A percentile compares a stretch with the other conserved stretches of the same genome.
phyloP scores from a whole-genome alignment of 495 filamentous ascomycete species.

The Penicillium longicatenatum region DNA sequence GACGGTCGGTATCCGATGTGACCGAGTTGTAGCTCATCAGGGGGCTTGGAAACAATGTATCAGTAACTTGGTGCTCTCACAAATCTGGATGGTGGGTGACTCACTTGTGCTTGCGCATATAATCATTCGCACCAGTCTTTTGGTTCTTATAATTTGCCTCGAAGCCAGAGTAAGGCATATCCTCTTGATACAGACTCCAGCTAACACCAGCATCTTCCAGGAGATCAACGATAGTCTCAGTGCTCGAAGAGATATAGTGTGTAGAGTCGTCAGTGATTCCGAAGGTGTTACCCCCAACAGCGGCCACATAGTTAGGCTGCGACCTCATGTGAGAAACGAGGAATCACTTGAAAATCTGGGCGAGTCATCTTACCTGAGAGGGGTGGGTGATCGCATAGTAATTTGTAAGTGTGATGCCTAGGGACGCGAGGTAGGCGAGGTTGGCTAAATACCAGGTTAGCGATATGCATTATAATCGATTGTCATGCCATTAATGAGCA shows the following conservation, averaged over 20 bases:
- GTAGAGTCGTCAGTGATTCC: constrained; percentile 4
- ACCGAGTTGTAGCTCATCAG: constrained; percentile 16
- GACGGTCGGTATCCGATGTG: constrained; percentile 7
- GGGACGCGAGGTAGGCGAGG: constrained; percentile 15
- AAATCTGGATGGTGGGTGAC: not conserved
- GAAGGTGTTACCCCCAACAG: constrained; percentile 13
- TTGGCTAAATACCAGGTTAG: constrained; percentile 6
- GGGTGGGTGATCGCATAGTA: constrained; percentile 16
- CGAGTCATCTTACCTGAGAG: constrained; percentile 12
- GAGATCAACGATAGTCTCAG: constrained; percentile 12
- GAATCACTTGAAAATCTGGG: not conserved
- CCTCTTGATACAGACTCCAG: constrained; percentile 15
- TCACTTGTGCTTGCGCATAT: constrained; percentile 15
- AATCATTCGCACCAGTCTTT: constrained; percentile 14
- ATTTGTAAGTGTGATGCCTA: constrained; percentile 11
- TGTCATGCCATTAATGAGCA: not conserved
- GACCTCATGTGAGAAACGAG: not conserved
- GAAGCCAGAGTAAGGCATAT: constrained; percentile 16
- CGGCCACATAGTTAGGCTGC: constrained; percentile 15
- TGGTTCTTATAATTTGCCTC: constrained; percentile 14
- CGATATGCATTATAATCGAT: not conserved
- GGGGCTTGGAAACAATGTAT: not conserved
- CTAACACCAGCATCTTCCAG: constrained; percentile 12
- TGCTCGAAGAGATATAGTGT: constrained; percentile 13
- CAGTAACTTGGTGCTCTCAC: not conserved